Evolutionary conservation across 352 stramenopile genomes (phyloP), one percentile per base, ranked within the genome.

Genomic region (Pythium pectinolyticum): DNA sequence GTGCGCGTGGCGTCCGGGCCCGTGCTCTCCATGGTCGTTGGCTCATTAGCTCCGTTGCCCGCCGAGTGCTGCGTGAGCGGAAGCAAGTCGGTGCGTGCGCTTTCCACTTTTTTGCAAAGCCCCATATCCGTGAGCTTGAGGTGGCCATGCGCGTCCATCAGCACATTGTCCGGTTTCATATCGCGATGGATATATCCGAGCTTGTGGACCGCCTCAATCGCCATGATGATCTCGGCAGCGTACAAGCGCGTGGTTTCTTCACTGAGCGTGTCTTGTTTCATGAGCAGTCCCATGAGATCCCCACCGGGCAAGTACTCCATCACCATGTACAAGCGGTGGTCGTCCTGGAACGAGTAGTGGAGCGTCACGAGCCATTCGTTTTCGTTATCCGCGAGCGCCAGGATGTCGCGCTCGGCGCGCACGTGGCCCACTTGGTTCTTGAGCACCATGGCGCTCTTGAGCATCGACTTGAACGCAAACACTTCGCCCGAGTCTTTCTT

Each of bases 231-330:
- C 78, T 99, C 97, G 3, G 96, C 97, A 59, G 98, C 98, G 76
- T 99, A 99, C 66, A 99, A 98, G 50, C 84, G 82, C 41, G 88
- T 94, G 9, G 83, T 92, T 49, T 75, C 77, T 62, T 95, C 86
- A 56, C 77, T 85, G 7, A 95, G 76, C 59, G 95, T 99, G 75
- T 99, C 97, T 66, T 99, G 86, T 58, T 99, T 99, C 75, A 99
- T 99, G 31, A 99, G 82, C 20, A 99, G 72, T 52, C 89, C 97
- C 97, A 99, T 99, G 54, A 99, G 86, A 78, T 99, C 98, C 41
- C 98, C 98, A 5, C 98, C 98, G 6, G 96, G 94, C 27, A 99
- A 76, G 69, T 97, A 99, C 78, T 99, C 98, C 97, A 99, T 99
- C 37, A 99, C 94, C 96, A 93, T 92, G 66, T 93, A 94, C 12